Percentiles rank a stretch among this genome's conserved stretches.
Evolutionary conservation across 2,329 filamentous ascomycete genomes (phyloP).

Genomic region (Paraphoma sp.): DNA sequence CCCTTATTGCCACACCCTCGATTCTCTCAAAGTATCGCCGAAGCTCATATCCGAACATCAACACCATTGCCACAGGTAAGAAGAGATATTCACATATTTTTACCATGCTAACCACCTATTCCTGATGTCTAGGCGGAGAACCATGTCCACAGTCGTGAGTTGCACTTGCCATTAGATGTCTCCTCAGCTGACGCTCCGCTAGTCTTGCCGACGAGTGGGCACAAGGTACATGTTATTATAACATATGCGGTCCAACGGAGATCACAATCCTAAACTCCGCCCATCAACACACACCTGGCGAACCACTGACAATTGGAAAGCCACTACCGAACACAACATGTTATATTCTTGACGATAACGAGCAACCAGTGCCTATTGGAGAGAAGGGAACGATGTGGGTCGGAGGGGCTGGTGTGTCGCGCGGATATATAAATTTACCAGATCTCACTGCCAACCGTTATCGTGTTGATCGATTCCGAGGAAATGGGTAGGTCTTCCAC

Average conservation of each 20-base stretch:
- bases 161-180: neutral
- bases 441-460: constrained; percentile 60
- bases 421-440: constrained; percentile 63
- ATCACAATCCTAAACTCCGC: constrained; percentile 67
- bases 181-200: constrained; percentile 3
- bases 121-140: constrained; percentile 49
- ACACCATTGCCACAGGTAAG: constrained; percentile 58
- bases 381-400: constrained; percentile 63
- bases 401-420: constrained; percentile 62
- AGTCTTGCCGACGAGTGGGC: constrained; percentile 65
- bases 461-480: constrained; percentile 58
- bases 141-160: constrained; percentile 55
- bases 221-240: constrained; percentile 50
- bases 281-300: constrained; percentile 57
- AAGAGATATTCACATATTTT: neutral
- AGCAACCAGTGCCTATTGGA: constrained; percentile 56
- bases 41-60: constrained; percentile 58
- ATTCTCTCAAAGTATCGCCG: constrained; percentile 60
- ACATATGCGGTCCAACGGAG: constrained; percentile 67
- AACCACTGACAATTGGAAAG: constrained; percentile 60
- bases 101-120: too few species aligned
- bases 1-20: constrained; percentile 63
- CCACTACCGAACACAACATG: constrained; percentile 65
- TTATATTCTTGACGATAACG: constrained; percentile 60
- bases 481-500: constrained; percentile 54